These are phyloP conservation scores for Ottelia alismoides DNA, from an alignment of 106 monocot genomes.

Conservation along the genomic window DNA sequence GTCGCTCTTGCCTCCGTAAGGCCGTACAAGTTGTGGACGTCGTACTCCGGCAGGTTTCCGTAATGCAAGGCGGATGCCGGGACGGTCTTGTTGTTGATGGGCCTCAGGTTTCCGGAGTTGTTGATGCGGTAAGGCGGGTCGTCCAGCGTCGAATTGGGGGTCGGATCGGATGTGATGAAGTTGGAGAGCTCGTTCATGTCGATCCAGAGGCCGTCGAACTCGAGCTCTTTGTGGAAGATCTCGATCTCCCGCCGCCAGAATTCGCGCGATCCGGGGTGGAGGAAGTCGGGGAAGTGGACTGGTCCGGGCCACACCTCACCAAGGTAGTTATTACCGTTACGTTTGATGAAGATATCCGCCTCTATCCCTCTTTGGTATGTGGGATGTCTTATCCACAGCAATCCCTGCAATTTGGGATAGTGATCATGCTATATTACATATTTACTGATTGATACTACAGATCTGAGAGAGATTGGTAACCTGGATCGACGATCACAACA, in stretches of 20 bases:
- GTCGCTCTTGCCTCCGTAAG: conserved; percentile 47
- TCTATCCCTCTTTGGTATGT: too few species aligned
- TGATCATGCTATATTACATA: background rate
- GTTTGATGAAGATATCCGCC: conserved; percentile 40
- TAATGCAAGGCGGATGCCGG: conserved; percentile 47
- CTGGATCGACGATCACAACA: conserved; percentile 70
- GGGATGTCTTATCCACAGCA: conserved; percentile 34
- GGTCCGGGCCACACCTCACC: conserved; percentile 64
- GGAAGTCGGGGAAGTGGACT: conserved; percentile 65
- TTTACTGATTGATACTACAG: background rate
- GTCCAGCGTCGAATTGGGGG: conserved; percentile 22
- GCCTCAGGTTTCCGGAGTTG: conserved; percentile 22
- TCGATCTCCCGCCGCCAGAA: conserved; percentile 56
- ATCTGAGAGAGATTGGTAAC: conserved; percentile 6
- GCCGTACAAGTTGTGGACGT: conserved; percentile 61
- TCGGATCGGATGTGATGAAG: conserved; percentile 31
- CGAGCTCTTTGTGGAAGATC: too few species aligned
- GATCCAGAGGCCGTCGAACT: conserved; percentile 73
- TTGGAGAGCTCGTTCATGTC: conserved; percentile 87
- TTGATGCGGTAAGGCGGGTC: conserved; percentile 65
- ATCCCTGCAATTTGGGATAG: conserved; percentile 55
- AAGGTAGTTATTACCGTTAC: conserved; percentile 23
- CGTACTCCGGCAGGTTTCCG: conserved; percentile 51
- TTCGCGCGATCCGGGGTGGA: conserved; percentile 31
- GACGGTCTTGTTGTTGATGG: conserved; percentile 28